Evolutionary conservation across 2,329 filamentous ascomycete species (phyloP).

Genomic region (Cucurbitaria berberidis): DNA sequence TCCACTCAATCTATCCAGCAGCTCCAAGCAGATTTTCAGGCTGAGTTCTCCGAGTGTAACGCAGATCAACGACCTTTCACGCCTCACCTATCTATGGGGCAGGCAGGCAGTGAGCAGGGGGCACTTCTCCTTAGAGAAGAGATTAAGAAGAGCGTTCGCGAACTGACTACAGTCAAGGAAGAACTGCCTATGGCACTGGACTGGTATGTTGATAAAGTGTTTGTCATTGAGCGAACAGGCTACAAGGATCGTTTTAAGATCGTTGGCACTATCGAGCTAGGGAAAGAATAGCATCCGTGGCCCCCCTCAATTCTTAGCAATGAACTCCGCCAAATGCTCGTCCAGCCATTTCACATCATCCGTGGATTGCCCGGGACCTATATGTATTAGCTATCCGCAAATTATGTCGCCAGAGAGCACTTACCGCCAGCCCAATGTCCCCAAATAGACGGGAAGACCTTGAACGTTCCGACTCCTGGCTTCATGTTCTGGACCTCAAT

Average conservation of each 20-base stretch:
- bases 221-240: constrained; percentile 34
- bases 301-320: constrained; percentile 42
- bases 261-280: constrained; percentile 22
- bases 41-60: constrained; percentile 33
- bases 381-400: constrained; percentile 11
- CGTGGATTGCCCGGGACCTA: constrained; percentile 71
- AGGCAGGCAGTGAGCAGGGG: constrained; percentile 21
- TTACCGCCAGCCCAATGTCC: constrained; percentile 63
- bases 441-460: constrained; percentile 67
- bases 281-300: constrained; percentile 3
- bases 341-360: constrained; percentile 77
- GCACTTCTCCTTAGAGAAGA: constrained; percentile 19
- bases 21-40: constrained; percentile 35
- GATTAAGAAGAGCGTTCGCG: constrained; percentile 19
- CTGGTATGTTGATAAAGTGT: constrained; percentile 36
- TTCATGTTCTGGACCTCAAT: constrained; percentile 72
- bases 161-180: neutral
- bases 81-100: constrained; percentile 38
- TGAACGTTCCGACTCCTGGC: constrained; percentile 62
- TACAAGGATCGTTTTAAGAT: constrained; percentile 34
- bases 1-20: constrained; percentile 15
- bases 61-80: constrained; percentile 27
- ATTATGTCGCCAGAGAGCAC: constrained; percentile 22
- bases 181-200: constrained; percentile 13
- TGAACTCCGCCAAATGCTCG: constrained; percentile 62